A percentile compares a stretch with the other conserved stretches of the same genome.
Conservation (phyloP, 1,284 basidiomycete genomes). For the Schizopora paradoxa region DNA sequence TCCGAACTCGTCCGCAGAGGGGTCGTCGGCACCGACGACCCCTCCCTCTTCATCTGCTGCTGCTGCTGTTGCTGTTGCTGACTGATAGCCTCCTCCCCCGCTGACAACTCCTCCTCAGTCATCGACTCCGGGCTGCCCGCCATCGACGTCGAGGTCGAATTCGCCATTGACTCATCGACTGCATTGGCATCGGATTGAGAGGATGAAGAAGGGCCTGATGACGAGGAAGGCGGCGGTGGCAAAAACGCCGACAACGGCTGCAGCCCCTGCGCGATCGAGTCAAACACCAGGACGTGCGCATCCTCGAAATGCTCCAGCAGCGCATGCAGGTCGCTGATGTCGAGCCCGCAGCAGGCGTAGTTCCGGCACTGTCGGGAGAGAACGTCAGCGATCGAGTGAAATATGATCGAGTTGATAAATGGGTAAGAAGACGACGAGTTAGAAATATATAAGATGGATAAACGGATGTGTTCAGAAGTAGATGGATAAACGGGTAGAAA, state of each 20-base stretch:
- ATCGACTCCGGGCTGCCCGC: too few species aligned
- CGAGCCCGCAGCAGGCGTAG: slow-evolving; percentile 78
- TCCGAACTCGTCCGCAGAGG: slow-evolving; percentile 12
- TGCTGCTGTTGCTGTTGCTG: too few species aligned
- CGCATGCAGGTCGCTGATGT: slow-evolving; percentile 77
- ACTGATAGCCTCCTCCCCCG: too few species aligned
- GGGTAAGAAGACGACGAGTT: too few species aligned
- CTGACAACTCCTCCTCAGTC: too few species aligned
- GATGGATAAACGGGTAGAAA: too few species aligned
- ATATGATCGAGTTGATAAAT: too few species aligned
- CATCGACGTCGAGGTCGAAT: not conserved
- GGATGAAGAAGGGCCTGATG: not conserved
- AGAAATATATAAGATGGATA: too few species aligned
- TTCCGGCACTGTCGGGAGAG: slow-evolving; percentile 54
- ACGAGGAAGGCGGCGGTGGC: slow-evolving; percentile 36
- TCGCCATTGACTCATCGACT: not conserved
- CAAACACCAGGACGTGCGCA: slow-evolving; percentile 70
- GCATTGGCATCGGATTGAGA: not conserved
- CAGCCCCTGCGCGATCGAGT: slow-evolving; percentile 30
- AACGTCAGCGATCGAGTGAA: slow-evolving; percentile 4
- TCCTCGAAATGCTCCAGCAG: slow-evolving; percentile 86
- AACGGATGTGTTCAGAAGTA: too few species aligned
- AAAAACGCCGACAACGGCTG: slow-evolving; percentile 23
- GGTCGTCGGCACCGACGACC: too few species aligned
- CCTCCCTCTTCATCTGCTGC: too few species aligned